Evolutionary conservation across 2,329 filamentous ascomycete genomes (phyloP), one percentile per base, ranked within the genome.

Genomic region (Fusarium phyllophilum): DNA sequence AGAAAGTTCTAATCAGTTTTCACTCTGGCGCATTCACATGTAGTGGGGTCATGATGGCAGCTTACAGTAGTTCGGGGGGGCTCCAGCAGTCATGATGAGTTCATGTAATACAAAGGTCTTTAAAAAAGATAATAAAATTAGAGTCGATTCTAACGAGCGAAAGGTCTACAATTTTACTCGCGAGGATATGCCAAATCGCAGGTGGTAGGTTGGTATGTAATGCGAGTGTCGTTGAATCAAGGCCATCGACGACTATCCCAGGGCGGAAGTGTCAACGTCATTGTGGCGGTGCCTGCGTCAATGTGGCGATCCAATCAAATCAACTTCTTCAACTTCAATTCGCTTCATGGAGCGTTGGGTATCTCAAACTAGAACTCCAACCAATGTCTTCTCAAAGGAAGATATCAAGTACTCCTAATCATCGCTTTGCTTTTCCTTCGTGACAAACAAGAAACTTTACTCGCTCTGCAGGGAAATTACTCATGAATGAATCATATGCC

Each of bases 31-130:
- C 62, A 42, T 46, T 67, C 46, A 51, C 48, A 59, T 72, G 59
- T 64, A 59, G 70, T 66, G 73, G 48, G 58, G 62, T 66, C 45
- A 48, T 45, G n/a, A 62, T 54, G 44, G 44, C 39, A 57, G 68
- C 86, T 77, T 83, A 90, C 89, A 91, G 78, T 91, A 91, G 77
- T 91, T 86, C 26, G 89, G 87, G 36, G 88, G 88, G 14, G 85
- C 75, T 59, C 81, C 82, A 52, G 81, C 74, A 62, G 81, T 68
- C 82, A 83, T 84, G 13, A 71, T 82, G 70, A 33, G 48, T 59
- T 36, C 44, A 29, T 61, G 31, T 63, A 38, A 60, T 39, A 41
- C 48, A 38, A 39, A 33, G 26, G 54, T 38, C 62, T 63, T 49
- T 49, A 26, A 26, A 36, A 52, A 46, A 46, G 55, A 48, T 33